Evolutionary conservation across 1,284 basidiomycete species (phyloP), one percentile per base, ranked within the genome.

Genomic region (Cerrena zonata): DNA sequence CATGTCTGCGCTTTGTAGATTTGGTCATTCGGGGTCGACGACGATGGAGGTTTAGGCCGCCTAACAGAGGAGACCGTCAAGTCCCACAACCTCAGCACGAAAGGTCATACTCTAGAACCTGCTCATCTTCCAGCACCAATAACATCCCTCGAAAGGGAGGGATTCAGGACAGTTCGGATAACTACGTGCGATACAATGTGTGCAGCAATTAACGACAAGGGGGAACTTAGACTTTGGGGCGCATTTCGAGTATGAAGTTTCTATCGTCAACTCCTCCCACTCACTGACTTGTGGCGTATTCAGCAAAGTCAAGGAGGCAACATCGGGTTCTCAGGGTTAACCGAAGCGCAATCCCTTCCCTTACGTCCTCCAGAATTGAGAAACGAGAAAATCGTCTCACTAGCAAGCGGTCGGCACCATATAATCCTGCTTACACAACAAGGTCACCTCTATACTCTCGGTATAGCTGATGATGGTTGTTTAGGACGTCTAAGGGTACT

Each of bases 21-120:
- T 21, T 89, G 88, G 81, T 86, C 89, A 7, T 94, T 88, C 70
- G 93, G 93, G 43, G 85, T 91, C 56, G 96, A 97, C 65, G 94
- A 97, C 65, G 88, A 92, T 60, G 93, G 90, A 48, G 89, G 91
- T 37, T 78, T 97, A 23, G 94, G 94, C n/a, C 81, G 92, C 52
- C 67, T 80, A 53, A 94, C 91, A 1, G 72, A 77, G 47, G 79
- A 86, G 50, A 76, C 89, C 36, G 78, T 84, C 7, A 71, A 79
- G 22, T 78, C 84, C 46, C 77, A 80, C 5, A 78, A 70, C 7
- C 64, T n/a, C n/a, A n/a, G n/a, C n/a, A n/a, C 82, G n/a, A 91
- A 94, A 57, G 82, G 86, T 48, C 77, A 91, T 54, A 91, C 91
- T 43, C 78, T 84, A 43, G 70, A 79, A 47, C 93, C 92, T 5